Conservation (phyloP, 2,329 filamentous ascomycete species). For the Diplodia mutila region DNA sequence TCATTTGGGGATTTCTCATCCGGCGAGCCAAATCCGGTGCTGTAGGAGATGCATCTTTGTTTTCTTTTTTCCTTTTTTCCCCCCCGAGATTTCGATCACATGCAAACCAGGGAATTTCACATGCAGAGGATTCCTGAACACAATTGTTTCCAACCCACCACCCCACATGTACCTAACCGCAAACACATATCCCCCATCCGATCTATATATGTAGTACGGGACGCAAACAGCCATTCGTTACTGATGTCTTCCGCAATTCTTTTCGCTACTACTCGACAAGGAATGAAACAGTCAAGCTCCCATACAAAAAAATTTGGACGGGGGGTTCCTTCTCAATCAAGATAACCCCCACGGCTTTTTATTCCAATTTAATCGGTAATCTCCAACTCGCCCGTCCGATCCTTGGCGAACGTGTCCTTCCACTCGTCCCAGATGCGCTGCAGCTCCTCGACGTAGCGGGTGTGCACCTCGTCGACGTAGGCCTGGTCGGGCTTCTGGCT, state of each 20-base stretch:
- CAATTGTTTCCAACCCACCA: background rate
- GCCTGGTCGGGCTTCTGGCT: conserved; percentile 67
- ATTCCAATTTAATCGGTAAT: conserved; percentile 53
- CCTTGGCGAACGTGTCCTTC: conserved; percentile 73
- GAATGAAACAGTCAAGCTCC: background rate
- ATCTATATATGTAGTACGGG: background rate
- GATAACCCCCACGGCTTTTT: background rate
- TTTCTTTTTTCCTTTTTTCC: too few species aligned
- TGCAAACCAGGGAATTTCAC: background rate
- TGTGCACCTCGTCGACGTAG: conserved; percentile 81
- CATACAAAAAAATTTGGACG: background rate
- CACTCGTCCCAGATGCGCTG: conserved; percentile 74
- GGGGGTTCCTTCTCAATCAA: background rate
- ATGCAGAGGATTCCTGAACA: background rate
- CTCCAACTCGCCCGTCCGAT: conserved; percentile 67
- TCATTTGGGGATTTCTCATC: background rate
- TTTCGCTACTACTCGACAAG: background rate
- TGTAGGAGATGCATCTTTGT: background rate
- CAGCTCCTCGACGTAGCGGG: conserved; percentile 75
- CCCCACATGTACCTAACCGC: background rate
- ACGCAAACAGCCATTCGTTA: background rate
- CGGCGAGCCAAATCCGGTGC: background rate
- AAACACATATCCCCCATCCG: background rate
- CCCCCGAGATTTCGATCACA: background rate
- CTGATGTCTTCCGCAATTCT: background rate